Evolutionary conservation across 495 filamentous ascomycete genomes (phyloP), one percentile per base, ranked within the genome.

Genomic region (Ramalina peruviana): DNA sequence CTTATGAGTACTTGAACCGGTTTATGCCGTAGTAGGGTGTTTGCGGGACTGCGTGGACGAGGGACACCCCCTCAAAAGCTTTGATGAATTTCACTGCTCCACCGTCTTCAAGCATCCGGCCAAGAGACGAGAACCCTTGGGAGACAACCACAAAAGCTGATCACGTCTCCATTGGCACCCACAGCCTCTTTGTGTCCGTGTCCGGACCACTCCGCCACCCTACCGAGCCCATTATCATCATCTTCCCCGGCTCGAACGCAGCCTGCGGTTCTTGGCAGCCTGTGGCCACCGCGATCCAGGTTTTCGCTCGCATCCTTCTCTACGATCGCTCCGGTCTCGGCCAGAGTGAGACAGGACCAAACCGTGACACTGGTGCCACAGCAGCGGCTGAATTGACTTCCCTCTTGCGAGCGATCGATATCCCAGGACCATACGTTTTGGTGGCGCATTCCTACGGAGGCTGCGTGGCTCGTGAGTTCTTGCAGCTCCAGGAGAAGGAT

Each of bases 361-460:
- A 46, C 25, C 50, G 46, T 47, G 33, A 46, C 17, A 48, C 47
- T 12, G 51, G 65, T 50, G 50, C 59, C 12, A 53, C 17, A 0
- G 59, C 62, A 9, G 68, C 65, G 9, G 40, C 57, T 33, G 65
- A 69, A 26, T 53, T 74, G 9, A 60, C 61, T 44, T 41, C 33
- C 12, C 58, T 72, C 20, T 61, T 70, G 4, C 3, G 46, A 27
- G 46, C 30, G 17, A 55, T 45, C 19, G 25, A 46, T 13, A 50
- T 58, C 3, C 40, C 6, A 2, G 62, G 57, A 1, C 74, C 71
- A 3, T 62, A 70, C 38, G 27, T 75, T 6, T 60, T 78, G 2
- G 63, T 71, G 7, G 72, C 61, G 11, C 74, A 78, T 54, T 74
- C 70, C 21, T 78, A 74, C 41, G 74, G 74, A 12, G 74, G 66